Conservation (phyloP, 2,329 filamentous ascomycete species). For the Ophiostoma sp. region DNA sequence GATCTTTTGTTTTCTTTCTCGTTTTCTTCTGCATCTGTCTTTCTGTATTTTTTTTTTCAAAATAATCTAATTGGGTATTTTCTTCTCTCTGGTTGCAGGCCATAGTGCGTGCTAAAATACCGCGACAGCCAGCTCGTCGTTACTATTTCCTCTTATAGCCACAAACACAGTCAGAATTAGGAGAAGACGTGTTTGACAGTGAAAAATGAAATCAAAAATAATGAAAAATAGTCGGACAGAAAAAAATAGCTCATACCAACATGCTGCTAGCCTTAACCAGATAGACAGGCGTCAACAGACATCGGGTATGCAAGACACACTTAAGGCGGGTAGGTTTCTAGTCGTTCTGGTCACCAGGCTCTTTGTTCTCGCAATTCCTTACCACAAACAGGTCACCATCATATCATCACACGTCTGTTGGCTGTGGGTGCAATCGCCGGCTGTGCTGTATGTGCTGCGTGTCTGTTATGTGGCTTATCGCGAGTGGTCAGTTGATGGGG, state of each 20-base stretch:
- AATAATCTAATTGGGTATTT: neutral
- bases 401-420: constrained; percentile 3
- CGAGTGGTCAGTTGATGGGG: neutral
- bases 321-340: constrained; percentile 6
- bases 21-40: no score
- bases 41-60: neutral
- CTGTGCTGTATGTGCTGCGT: neutral
- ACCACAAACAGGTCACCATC: neutral
- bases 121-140: constrained; percentile 3
- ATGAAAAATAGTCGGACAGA: no score
- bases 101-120: neutral
- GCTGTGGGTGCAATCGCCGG: neutral
- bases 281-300: neutral
- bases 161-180: neutral
- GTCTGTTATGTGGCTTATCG: neutral
- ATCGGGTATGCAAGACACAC: constrained; percentile 7
- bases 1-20: neutral
- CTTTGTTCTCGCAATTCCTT: neutral
- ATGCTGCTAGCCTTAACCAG: neutral
- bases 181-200: neutral
- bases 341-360: neutral
- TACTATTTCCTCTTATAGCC: neutral
- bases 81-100: neutral
- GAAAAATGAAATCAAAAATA: neutral
- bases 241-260: neutral